Conservation (phyloP, 441 rosid genomes). For the Croton laevigatus region DNA sequence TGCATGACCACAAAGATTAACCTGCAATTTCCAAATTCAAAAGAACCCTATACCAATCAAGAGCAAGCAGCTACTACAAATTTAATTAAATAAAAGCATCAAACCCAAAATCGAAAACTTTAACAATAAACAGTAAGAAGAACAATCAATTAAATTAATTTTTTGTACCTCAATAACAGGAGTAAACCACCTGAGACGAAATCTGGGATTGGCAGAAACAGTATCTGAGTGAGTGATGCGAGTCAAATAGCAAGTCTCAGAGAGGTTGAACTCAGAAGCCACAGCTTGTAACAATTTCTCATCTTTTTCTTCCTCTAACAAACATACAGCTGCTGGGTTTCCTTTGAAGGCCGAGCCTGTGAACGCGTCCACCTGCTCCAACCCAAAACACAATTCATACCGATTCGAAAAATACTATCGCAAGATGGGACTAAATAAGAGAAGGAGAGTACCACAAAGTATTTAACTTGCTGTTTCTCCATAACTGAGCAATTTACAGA, state of each 20-base stretch:
- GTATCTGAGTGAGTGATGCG: constrained; percentile 20
- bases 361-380: constrained; percentile 69
- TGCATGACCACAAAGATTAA: constrained; percentile 75
- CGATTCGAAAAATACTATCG: not conserved
- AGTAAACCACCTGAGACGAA: constrained; percentile 76
- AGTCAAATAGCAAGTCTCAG: constrained; percentile 55
- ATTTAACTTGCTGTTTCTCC: constrained; percentile 33
- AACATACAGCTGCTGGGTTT: constrained; percentile 72
- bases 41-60: not conserved
- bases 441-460: constrained; percentile 43
- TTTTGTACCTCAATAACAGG: constrained; percentile 58
- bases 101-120: not conserved
- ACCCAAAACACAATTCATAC: not conserved
- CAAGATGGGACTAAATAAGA: not conserved
- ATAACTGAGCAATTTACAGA: not conserved
- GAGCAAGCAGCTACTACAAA: not conserved
- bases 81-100: not conserved
- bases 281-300: constrained; percentile 63
- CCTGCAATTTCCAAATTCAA: constrained; percentile 30
- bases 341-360: constrained; percentile 69
- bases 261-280: constrained; percentile 67
- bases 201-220: constrained; percentile 34
- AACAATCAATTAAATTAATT: not conserved
- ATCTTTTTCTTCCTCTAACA: constrained; percentile 53
- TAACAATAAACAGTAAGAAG: not conserved